Percentiles rank a stretch among this genome's conserved stretches.
These are phyloP conservation scores for Carallia pectinifolia DNA, from an alignment of 345 rosid species.

Conservation along the genomic window DNA sequence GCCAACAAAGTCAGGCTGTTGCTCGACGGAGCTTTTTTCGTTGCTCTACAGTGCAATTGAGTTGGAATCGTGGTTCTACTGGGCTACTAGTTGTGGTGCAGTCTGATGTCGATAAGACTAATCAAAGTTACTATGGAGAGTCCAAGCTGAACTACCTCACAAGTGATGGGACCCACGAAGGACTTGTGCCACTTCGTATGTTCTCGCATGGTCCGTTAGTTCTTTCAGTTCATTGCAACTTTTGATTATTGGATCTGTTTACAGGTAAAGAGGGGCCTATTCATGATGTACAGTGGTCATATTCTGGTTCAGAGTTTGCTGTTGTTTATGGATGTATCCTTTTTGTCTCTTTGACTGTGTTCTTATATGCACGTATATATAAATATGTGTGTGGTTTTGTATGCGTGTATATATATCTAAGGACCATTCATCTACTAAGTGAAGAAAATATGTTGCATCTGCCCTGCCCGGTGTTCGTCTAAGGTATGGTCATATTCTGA, in stretches of 20 bases:
- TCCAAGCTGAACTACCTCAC: conserved; percentile 89
- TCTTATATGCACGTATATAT: too few species aligned
- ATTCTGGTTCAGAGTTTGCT: conserved; percentile 85
- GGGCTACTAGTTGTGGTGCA: conserved; percentile 84
- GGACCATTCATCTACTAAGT: background rate
- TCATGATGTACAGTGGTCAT: conserved; percentile 98
- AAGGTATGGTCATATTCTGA: background rate
- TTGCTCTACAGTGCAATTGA: conserved; percentile 80
- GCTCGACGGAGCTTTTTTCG: conserved; percentile 85
- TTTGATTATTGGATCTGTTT: conserved; percentile 34
- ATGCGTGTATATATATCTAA: too few species aligned
- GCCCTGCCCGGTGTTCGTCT: background rate
- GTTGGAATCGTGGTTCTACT: conserved; percentile 82
- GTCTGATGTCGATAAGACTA: conserved; percentile 95
- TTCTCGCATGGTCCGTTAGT: conserved; percentile 20
- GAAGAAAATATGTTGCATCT: conserved; percentile 2
- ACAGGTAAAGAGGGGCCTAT: conserved; percentile 97
- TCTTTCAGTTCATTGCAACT: conserved; percentile 2
- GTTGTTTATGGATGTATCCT: conserved; percentile 99
- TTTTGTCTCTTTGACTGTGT: background rate
- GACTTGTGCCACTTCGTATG: conserved; percentile 88
- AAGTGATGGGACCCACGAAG: conserved; percentile 78
- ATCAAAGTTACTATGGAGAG: conserved; percentile 94
- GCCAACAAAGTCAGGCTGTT: conserved; percentile 63
- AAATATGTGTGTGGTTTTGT: too few species aligned